Base-by-base conservation (phyloP, 352 stramenopile species). In the Globisporangium nodosum region DNA sequence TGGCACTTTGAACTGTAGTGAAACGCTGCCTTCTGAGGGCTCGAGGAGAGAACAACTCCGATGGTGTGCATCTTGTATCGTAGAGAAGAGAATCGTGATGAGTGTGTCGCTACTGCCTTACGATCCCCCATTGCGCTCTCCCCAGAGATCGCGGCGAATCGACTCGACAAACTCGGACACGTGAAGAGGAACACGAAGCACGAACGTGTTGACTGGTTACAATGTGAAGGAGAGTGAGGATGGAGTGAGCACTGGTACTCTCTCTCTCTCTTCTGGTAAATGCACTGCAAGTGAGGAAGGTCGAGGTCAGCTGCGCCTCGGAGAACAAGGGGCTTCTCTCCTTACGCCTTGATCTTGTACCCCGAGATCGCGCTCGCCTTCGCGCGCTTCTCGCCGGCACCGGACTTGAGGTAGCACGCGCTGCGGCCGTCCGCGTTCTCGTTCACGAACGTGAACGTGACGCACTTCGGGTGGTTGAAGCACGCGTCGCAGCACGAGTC, bases 361-460 rank as follows among this genome's bases (percentile, higher is more conserved):
- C 65, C 73, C 5, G 75, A 85, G 54, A 85, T 59, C 5, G 70
- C 75, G 21, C 58, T 63, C 15, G 66, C 50, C 15, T 75, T 64
- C 3, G n/a, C 42, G 43, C 64, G 65, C 27, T 59, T 60, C 51
- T 68, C 68, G 18, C 70, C 71, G 16, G 56, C 21, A 5, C 69
- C 65, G 39, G 46, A 65, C 60, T 85, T 87, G 21, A 87, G 55
- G 67, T 84, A 87, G 62, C 77, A 87, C n/a, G 74, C 73, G 30
- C 63, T 77, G 27, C 64, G 56, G 20, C 74, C 74, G 43, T 85
- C 70, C 16, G 69, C 30, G 49, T 85, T 79, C 58, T 81, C 71
- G 65, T 85, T 88, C 39, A 85, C 64, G 47, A 83, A 88, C 18
- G 76, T 85, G 70, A 76, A 87, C 12, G 63, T 55, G 39, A 57